These are phyloP conservation scores for Cairneyella variabilis DNA, from an alignment of 495 filamentous ascomycete species.

Conservation along the genomic window DNA sequence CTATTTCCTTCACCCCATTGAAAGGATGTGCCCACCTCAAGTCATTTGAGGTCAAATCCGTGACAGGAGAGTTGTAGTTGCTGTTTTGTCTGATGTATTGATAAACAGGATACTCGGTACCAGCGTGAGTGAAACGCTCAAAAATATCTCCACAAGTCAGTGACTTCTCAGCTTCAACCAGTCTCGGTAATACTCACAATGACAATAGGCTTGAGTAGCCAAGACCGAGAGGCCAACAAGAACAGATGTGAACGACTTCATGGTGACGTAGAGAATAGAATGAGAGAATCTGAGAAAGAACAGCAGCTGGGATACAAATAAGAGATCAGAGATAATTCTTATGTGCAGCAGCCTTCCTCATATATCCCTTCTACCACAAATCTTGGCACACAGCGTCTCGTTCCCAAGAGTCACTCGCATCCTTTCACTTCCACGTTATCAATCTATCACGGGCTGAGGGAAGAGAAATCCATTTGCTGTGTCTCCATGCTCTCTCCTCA, in stretches of 20 bases:
- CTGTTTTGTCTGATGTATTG: constrained; percentile 52
- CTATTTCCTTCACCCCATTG: not conserved
- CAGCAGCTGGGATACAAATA: not conserved
- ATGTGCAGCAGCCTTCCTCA: not conserved
- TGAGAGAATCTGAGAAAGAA: not conserved
- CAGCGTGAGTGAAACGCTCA: constrained; percentile 41
- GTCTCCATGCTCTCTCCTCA: not conserved
- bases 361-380: not conserved
- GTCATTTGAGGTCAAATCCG: constrained; percentile 46
- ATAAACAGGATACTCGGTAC: constrained; percentile 39
- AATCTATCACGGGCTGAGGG: not conserved
- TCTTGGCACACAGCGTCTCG: not conserved
- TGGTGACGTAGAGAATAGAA: not conserved
- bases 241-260: constrained; percentile 6
- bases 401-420: not conserved
- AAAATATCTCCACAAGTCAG: constrained; percentile 31
- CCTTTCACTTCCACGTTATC: not conserved
- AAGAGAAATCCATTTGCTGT: not conserved
- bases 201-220: constrained; percentile 4
- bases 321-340: not conserved
- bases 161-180: not conserved
- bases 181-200: constrained; percentile 4
- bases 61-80: constrained; percentile 59
- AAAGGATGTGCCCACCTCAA: constrained; percentile 23
- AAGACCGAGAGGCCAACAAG: not conserved